These are phyloP conservation scores for Fusarium bactridioides DNA, from an alignment of 2,329 filamentous ascomycete genomes.

Conservation along the genomic window DNA sequence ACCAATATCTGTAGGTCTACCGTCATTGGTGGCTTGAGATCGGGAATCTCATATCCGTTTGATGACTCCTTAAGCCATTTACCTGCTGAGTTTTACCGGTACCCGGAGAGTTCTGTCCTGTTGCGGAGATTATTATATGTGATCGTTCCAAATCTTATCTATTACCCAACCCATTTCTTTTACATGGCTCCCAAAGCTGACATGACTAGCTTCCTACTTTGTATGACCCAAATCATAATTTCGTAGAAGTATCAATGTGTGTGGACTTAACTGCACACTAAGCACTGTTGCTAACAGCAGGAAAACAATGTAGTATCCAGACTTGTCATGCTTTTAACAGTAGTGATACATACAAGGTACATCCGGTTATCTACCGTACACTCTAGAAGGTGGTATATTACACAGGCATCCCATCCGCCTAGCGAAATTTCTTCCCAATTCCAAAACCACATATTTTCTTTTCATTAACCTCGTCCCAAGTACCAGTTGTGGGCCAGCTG, in stretches of 20 bases:
- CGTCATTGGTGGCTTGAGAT: background rate
- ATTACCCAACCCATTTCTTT: background rate
- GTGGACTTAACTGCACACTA: background rate
- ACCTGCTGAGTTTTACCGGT: background rate
- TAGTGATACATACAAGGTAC: conserved; percentile 43
- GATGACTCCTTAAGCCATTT: background rate
- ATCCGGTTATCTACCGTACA: conserved; percentile 44
- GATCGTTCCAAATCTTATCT: background rate
- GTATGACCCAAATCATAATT: background rate
- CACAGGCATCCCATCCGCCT: conserved; percentile 37
- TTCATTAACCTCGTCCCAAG: conserved; percentile 73
- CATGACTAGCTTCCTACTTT: background rate
- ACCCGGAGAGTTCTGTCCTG: background rate
- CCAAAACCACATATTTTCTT: conserved; percentile 6
- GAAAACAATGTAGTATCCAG: conserved; percentile 2
- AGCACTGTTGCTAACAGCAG: background rate
- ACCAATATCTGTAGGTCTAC: background rate
- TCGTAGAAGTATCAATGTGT: background rate
- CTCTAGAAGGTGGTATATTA: conserved; percentile 46
- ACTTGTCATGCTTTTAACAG: conserved; percentile 35
- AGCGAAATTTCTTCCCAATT: conserved; percentile 28
- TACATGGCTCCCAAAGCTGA: background rate
- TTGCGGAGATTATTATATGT: background rate
- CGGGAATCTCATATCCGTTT: background rate
- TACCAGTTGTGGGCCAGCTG: conserved; percentile 96